Conservation (phyloP, 257 asterid genomes). For the Nicotiana knightiana region DNA sequence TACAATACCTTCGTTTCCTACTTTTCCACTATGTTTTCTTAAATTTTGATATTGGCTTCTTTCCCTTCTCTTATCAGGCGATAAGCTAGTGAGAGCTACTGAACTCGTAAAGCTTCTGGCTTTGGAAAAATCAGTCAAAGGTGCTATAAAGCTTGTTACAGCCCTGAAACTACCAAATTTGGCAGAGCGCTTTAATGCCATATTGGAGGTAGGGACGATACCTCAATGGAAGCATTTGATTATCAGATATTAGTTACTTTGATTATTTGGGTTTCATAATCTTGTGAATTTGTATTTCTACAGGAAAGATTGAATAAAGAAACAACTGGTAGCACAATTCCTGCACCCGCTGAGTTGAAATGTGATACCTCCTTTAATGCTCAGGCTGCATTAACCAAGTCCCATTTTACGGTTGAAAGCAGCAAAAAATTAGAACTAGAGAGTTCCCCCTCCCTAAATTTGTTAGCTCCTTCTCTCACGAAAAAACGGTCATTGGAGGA, state of each 20-base stretch:
- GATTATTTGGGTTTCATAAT: background rate
- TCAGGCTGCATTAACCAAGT: slow-evolving; percentile 21
- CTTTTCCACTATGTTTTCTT: background rate
- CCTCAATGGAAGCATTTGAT: background rate
- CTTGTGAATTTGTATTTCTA: slow-evolving; percentile 3
- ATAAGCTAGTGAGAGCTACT: slow-evolving; percentile 87
- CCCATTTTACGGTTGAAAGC: slow-evolving; percentile 31
- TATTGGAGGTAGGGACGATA: slow-evolving; percentile 52
- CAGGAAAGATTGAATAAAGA: slow-evolving; percentile 67
- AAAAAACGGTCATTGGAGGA: slow-evolving; percentile 34
- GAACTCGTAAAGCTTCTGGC: slow-evolving; percentile 87
- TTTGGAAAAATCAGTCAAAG: slow-evolving; percentile 74
- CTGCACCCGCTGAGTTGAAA: slow-evolving; percentile 20
- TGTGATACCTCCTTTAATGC: slow-evolving; percentile 19
- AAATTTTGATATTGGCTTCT: background rate
- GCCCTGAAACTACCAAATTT: slow-evolving; percentile 82
- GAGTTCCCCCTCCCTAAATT: slow-evolving; percentile 27
- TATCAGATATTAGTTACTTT: background rate
- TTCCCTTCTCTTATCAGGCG: slow-evolving; percentile 42
- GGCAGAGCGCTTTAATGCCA: slow-evolving; percentile 86
- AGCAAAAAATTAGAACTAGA: slow-evolving; percentile 25
- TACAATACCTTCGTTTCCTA: background rate
- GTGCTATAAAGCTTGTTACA: slow-evolving; percentile 92
- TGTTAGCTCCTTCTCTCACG: slow-evolving; percentile 21
- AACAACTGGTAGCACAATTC: slow-evolving; percentile 21